Evolutionary conservation across 2,329 filamentous ascomycete genomes (phyloP).

Genomic region (Botrytis byssoidea): DNA sequence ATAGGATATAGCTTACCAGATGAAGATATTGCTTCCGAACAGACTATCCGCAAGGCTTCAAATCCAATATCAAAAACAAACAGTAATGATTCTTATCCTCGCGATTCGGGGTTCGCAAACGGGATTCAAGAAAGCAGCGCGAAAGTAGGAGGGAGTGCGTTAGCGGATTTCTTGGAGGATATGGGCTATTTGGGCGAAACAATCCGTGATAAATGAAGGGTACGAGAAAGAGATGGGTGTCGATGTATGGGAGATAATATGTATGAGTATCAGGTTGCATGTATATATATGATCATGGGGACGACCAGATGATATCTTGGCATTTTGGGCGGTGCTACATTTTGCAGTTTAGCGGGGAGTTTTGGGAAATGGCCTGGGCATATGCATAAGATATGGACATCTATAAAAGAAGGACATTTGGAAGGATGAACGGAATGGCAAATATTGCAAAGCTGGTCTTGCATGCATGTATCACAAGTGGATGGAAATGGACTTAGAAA

Average conservation of each 20-base stretch:
- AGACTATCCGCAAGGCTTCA: constrained; percentile 26
- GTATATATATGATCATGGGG: not conserved
- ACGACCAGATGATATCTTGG: not conserved
- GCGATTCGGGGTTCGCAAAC: constrained; percentile 7
- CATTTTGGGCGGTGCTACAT: not conserved
- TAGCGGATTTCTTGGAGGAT: constrained; percentile 50
- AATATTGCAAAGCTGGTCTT: not conserved
- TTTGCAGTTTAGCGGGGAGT: constrained; percentile 8
- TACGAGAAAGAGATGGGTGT: not conserved
- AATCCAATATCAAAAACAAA: constrained; percentile 17
- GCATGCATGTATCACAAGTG: not conserved
- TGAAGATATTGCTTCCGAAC: constrained; percentile 27
- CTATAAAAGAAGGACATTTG: not conserved
- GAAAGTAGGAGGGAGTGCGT: constrained; percentile 35
- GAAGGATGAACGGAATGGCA: not conserved
- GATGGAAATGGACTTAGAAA: not conserved
- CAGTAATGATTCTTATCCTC: constrained; percentile 22
- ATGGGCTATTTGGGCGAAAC: constrained; percentile 49
- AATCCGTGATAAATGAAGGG: constrained; percentile 37
- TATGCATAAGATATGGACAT: not conserved
- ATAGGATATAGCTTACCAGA: constrained; percentile 32
- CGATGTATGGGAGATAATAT: not conserved
- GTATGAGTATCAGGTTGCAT: not conserved
- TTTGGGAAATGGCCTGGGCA: not conserved
- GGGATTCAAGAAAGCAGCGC: not conserved